Evolutionary conservation across 805 yeast genomes (phyloP).

Genomic region (Saturnispora galanensis): DNA sequence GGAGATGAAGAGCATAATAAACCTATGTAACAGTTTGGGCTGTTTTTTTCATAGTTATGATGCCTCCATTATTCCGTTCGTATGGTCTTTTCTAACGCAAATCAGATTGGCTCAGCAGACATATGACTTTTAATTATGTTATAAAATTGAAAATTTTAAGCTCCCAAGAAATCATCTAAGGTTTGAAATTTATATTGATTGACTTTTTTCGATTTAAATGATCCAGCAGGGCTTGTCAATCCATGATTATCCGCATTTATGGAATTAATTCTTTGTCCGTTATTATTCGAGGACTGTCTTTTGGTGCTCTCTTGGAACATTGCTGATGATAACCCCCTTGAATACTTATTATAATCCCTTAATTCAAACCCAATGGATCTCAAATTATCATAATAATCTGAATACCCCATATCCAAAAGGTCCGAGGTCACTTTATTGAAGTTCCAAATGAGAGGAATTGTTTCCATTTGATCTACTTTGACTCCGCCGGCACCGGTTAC

Average conservation of each 20-base stretch:
- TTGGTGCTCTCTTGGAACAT: background rate
- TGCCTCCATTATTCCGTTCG: background rate
- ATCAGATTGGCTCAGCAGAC: too few relatives aligned
- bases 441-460: background rate
- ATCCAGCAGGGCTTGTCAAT: background rate
- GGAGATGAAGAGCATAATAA: too few relatives aligned
- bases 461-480: background rate
- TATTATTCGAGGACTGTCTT: too few relatives aligned
- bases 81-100: too few relatives aligned
- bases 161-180: conserved; percentile 68
- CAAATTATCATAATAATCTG: conserved; percentile 21
- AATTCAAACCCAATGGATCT: conserved; percentile 28
- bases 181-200: conserved; percentile 54
- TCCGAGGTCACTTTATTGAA: conserved; percentile 14
- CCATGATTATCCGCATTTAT: background rate
- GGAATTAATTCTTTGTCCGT: background rate
- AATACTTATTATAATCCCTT: conserved; percentile 30
- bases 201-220: background rate
- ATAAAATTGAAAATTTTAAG: background rate
- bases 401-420: conserved; percentile 16
- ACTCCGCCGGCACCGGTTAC: background rate
- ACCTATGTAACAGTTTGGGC: too few relatives aligned
- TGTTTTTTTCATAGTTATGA: too few relatives aligned
- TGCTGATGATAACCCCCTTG: conserved; percentile 17
- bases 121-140: too few relatives aligned